phyloP scores from a whole-genome alignment of 352 stramenopile species.

The Pythium dissotocum region DNA sequence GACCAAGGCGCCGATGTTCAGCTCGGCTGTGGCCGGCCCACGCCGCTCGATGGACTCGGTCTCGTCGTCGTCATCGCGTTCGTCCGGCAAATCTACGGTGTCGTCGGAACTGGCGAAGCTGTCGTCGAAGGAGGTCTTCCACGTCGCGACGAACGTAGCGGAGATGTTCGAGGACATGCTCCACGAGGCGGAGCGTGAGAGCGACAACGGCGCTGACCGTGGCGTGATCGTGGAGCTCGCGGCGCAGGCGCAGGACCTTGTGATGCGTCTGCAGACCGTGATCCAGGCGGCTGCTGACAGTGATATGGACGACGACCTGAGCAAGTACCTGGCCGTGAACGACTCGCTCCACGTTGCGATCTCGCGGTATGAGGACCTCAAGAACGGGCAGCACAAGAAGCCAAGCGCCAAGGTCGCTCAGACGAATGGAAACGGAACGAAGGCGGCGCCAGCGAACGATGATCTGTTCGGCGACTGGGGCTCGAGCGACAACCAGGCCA shows the following conservation, averaged over 20 bases:
- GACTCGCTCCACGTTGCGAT: constrained; percentile 61
- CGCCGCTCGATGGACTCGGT: constrained; percentile 9
- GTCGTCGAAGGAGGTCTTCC: constrained; percentile 57
- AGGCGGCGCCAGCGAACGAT: constrained; percentile 5
- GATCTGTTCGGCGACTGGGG: constrained; percentile 15
- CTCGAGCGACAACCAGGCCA: constrained; percentile 27
- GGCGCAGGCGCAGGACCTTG: constrained; percentile 56
- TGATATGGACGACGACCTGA: constrained; percentile 54
- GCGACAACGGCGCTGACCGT: constrained; percentile 36
- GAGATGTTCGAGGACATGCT: constrained; percentile 89
- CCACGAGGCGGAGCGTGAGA: constrained; percentile 61
- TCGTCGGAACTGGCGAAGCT: constrained; percentile 42
- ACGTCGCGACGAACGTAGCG: constrained; percentile 61
- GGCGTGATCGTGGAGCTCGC: constrained; percentile 77
- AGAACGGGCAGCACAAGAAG: constrained; percentile 23
- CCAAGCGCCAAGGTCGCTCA: constrained; percentile 15
- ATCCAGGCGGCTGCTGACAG: constrained; percentile 63
- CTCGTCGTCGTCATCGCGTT: constrained; percentile 2
- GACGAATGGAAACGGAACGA: constrained; percentile 18
- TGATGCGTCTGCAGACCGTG: constrained; percentile 57
- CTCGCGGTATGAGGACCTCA: constrained; percentile 56
- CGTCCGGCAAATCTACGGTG: constrained; percentile 18
- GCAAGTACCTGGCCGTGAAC: constrained; percentile 71
- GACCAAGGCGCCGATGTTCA: constrained; percentile 37
- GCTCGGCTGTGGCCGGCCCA: constrained; percentile 7